These are phyloP conservation scores for Russula griseocarnosa DNA, from an alignment of 768 basidiomycete genomes.

Conservation along the genomic window DNA sequence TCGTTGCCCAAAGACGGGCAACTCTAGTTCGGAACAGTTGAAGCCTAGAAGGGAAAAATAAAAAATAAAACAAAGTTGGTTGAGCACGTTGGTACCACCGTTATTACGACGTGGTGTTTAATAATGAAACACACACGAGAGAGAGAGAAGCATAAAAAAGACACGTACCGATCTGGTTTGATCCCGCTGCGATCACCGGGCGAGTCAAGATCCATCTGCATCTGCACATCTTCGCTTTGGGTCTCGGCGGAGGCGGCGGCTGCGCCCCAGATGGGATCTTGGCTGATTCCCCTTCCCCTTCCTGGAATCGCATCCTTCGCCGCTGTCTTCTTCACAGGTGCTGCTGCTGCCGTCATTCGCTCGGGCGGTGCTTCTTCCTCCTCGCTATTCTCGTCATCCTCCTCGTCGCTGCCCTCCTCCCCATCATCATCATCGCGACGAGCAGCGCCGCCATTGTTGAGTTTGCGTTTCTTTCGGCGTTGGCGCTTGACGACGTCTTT, in stretches of 20 bases:
- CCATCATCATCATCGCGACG: constrained; percentile 37
- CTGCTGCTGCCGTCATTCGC: constrained; percentile 44
- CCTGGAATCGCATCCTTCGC: constrained; percentile 23
- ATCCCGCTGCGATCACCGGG: constrained; percentile 44
- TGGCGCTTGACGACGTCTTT: constrained; percentile 88
- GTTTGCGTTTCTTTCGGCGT: constrained; percentile 80
- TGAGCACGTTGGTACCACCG: no score
- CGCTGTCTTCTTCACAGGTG: constrained; percentile 18
- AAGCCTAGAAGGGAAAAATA: constrained; percentile 40
- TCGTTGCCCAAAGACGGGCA: constrained; percentile 63
- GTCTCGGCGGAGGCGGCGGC: constrained; percentile 37
- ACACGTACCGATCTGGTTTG: constrained; percentile 55
- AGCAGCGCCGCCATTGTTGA: constrained; percentile 60
- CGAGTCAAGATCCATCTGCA: constrained; percentile 56
- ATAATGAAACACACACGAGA: neutral
- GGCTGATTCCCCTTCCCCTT: constrained; percentile 35
- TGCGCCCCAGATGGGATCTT: constrained; percentile 63
- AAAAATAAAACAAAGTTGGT: no score
- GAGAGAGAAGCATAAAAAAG: neutral
- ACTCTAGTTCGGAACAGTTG: constrained; percentile 78
- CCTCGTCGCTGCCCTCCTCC: constrained; percentile 50
- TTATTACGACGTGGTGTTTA: no score
- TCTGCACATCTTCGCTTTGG: constrained; percentile 51
- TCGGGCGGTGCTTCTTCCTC: constrained; percentile 44
- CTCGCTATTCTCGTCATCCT: constrained; percentile 42